Evolutionary conservation across 2,329 filamentous ascomycete genomes (phyloP).

Genomic region (Botrytis galanthina): DNA sequence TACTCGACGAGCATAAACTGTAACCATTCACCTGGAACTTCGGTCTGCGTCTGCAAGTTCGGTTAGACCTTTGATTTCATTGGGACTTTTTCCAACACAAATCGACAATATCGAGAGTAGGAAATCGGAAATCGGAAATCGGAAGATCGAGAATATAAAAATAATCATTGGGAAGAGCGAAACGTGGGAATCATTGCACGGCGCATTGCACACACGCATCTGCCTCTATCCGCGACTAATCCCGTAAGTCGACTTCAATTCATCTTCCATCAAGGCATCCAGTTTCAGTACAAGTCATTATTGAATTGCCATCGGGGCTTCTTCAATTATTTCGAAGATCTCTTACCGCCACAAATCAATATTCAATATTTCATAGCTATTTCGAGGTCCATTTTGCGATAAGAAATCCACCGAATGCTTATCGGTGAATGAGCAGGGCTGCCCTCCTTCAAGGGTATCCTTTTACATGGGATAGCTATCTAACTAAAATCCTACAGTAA

Average conservation of each 20-base stretch:
- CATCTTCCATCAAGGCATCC: background rate
- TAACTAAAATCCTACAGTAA: constrained; percentile 27
- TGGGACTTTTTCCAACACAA: constrained; percentile 17
- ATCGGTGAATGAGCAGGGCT: constrained; percentile 8
- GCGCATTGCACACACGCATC: background rate
- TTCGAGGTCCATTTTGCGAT: background rate
- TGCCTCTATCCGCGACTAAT: background rate
- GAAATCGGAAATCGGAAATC: constrained; percentile 3
- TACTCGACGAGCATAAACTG: constrained; percentile 20
- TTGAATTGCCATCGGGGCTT: background rate
- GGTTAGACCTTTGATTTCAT: constrained; percentile 21
- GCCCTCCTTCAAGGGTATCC: background rate
- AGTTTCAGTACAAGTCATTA: background rate
- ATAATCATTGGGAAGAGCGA: background rate
- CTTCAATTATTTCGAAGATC: background rate
- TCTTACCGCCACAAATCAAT: background rate
- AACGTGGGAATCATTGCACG: constrained; percentile 4
- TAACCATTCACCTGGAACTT: constrained; percentile 25
- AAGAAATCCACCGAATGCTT: constrained; percentile 4
- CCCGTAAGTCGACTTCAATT: constrained; percentile 1
- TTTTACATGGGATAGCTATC: constrained; percentile 14
- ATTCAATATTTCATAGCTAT: background rate
- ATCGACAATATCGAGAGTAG: background rate
- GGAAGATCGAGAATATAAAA: constrained; percentile 5
- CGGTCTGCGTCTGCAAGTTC: constrained; percentile 14